Percentiles rank a stretch among this genome's conserved stretches.
These are phyloP conservation scores for Pharus latifolius DNA, from an alignment of 176 grass and related monocot genomes.

Conservation along the genomic window DNA sequence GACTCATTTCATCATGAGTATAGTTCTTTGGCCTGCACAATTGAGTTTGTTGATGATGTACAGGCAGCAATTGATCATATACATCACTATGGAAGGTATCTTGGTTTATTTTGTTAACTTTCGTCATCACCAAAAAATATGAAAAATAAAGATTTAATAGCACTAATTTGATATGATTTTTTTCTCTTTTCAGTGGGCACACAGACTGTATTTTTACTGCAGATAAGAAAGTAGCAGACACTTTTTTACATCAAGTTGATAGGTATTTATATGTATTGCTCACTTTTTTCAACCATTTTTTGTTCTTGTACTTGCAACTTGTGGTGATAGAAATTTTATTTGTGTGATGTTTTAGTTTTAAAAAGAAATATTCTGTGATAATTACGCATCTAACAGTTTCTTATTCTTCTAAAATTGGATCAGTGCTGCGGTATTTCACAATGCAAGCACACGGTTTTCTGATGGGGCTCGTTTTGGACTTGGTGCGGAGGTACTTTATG, in stretches of 20 bases:
- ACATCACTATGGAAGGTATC: conserved; percentile 84
- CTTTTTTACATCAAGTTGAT: conserved; percentile 85
- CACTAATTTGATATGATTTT: neutral
- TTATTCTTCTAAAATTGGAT: conserved; percentile 2
- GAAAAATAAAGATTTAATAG: too few species aligned
- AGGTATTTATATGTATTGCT: conserved; percentile 65
- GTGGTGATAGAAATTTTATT: neutral
- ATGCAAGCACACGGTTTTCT: conserved; percentile 95
- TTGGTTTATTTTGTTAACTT: neutral
- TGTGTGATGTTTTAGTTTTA: neutral
- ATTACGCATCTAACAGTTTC: neutral
- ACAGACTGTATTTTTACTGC: conserved; percentile 86
- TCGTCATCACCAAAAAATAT: too few species aligned
- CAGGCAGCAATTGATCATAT: conserved; percentile 84
- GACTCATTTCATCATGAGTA: conserved; percentile 84
- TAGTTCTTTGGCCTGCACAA: conserved; percentile 80
- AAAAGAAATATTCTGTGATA: neutral
- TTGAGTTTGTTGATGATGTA: conserved; percentile 90
- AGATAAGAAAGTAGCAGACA: conserved; percentile 52
- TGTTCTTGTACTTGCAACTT: neutral
- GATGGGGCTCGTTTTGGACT: conserved; percentile 94
- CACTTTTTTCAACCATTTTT: neutral
- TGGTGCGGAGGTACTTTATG: conserved; percentile 77
- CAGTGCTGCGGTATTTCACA: conserved; percentile 96
- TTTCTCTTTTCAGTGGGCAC: conserved; percentile 56